Base-by-base conservation (phyloP, 1,284 basidiomycete species). In the Ustilago bromivora region DNA sequence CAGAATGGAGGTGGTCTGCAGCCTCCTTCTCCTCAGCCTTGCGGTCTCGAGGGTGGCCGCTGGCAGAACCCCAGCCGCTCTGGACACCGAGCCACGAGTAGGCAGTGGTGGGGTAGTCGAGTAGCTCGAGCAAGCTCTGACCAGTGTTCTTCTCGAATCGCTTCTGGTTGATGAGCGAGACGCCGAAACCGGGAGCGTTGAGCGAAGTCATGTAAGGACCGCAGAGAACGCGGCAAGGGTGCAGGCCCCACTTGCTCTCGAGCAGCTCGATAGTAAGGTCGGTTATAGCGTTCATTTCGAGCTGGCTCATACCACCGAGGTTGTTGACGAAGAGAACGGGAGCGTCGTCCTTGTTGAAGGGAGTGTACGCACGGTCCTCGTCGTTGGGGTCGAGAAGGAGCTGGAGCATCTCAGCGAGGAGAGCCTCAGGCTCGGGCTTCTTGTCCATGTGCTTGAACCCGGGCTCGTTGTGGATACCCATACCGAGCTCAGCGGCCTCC, bases 381-480 rank as follows among this genome's bases (percentile, higher is more conserved):
- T 82, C 89, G 89, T 89, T 60, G 87, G 87, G 41, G 73, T 85
- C 64, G 51, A 87, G 85, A 19, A 86, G 72, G 47, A 80, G 70
- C 46, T 71, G 56, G 54, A 86, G 76, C 83, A 84, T 84, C 66
- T 84, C 81, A 41, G 61, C 66, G 23, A 84, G 59, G 15, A 85
- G 73, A 7, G 68, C 76, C 35, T 79, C 75, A 15, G 82, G 71
- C 19, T 65, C 67, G 23, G 84, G 84, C 72, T 79, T 82, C 63
- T 82, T 51, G 53, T 84, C 83, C 62, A 84, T 73, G 70, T 82
- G 87, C 75, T 83, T 81, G 43, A 88, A 89, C n/a, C 90, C 90
- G 31, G 89, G 88, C 75, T 90, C 90, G 73, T 90, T 90, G 83
- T 90, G 90, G 61, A 91, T 86, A 12, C 90, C 90, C 62, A 90